Conservation (phyloP, 2,329 filamentous ascomycete genomes). For the Trichoderma sp. region DNA sequence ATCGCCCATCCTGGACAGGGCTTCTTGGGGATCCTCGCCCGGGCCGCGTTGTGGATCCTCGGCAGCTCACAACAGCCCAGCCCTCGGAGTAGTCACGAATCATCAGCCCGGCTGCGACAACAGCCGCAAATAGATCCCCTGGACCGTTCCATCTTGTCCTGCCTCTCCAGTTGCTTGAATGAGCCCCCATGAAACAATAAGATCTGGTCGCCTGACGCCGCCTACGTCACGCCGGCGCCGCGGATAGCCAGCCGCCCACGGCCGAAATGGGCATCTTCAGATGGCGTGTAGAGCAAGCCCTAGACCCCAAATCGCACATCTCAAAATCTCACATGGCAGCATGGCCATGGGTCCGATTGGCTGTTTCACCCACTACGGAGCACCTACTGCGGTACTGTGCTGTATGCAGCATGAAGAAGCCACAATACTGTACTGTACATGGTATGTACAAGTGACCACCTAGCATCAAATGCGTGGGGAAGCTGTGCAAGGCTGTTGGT, state of each 20-base stretch:
- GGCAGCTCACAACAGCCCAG: slow-evolving; percentile 7
- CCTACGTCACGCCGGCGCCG: slow-evolving; percentile 11
- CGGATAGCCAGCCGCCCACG: slow-evolving; percentile 12
- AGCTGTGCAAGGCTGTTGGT: slow-evolving; percentile 9
- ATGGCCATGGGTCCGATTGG: slow-evolving; percentile 9
- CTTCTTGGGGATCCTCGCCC: slow-evolving; percentile 14
- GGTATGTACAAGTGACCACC: not conserved
- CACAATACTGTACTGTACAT: not conserved
- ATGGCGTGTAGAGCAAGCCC: not conserved
- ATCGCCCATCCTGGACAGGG: not conserved
- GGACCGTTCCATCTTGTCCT: not conserved
- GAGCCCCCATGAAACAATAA: not conserved
- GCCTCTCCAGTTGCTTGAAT: not conserved
- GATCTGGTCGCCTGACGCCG: slow-evolving; percentile 16
- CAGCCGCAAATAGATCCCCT: not conserved
- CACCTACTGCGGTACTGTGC: no score
- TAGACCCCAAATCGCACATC: slow-evolving; percentile 14
- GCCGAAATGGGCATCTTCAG: slow-evolving; percentile 8
- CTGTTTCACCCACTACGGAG: not conserved
- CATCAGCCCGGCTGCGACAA: slow-evolving; percentile 1
- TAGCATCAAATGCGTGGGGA: not conserved
- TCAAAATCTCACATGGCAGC: slow-evolving; percentile 19
- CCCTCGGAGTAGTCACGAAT: not conserved
- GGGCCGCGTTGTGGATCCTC: slow-evolving; percentile 11
- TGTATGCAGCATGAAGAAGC: slow-evolving; percentile 8